Conservation (phyloP, 306 rosid genomes). For the Neltuma alba region DNA sequence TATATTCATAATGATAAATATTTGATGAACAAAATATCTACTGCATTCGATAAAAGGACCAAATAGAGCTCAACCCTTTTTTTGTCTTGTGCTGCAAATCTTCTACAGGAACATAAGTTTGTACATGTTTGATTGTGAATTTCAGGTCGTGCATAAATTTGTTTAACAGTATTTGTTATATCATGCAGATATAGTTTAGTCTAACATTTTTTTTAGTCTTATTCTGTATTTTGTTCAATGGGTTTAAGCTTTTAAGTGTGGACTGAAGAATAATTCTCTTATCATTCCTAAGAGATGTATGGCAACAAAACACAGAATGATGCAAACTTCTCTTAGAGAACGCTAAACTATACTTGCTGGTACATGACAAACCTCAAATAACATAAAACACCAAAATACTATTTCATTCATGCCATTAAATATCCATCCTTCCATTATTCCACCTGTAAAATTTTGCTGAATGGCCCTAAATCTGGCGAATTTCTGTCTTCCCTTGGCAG, state of each 20-base stretch:
- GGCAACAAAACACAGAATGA: no score
- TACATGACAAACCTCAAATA: no score
- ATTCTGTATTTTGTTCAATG: not conserved
- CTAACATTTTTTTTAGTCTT: not conserved
- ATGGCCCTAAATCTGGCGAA: not conserved
- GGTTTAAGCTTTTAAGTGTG: not conserved
- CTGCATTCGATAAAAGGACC: slow-evolving; percentile 9
- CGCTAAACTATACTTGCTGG: no score
- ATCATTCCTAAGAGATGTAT: not conserved
- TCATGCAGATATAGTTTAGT: not conserved
- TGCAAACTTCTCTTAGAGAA: no score
- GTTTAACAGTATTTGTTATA: not conserved
- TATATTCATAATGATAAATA: slow-evolving; percentile 6
- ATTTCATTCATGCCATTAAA: no score
- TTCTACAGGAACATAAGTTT: not conserved
- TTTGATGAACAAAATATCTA: slow-evolving; percentile 21
- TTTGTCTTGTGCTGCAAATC: not conserved
- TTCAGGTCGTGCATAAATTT: not conserved
- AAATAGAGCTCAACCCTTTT: slow-evolving; percentile 10
- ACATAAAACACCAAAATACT: no score
- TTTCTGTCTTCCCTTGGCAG: not conserved
- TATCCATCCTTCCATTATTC: not conserved
- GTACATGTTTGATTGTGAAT: not conserved
- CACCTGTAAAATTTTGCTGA: not conserved
- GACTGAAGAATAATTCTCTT: not conserved